Base-by-base conservation (phyloP, 2,329 filamentous ascomycete genomes). In the Colletotrichum eremochloae region DNA sequence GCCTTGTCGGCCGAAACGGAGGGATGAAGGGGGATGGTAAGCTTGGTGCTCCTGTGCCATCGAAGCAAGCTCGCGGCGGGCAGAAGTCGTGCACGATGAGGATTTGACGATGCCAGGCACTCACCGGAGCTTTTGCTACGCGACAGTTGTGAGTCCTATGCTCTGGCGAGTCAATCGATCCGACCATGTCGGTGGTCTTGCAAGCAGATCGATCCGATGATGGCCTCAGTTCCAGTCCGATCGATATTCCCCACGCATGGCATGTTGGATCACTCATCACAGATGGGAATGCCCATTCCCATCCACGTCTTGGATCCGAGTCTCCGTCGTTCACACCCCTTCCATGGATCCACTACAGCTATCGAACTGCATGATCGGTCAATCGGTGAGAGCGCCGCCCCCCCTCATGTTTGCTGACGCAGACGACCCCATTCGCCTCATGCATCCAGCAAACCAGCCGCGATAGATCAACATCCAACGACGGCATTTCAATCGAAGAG, bases 401-500 rank as follows among this genome's bases (percentile, higher is more conserved):
- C 9, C 8, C 7, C 18, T 20, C 31, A 56, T 14, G 20, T 56
- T 38, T 38, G 33, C 53, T 38, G 53, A 4, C 33, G 29, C 29
- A 52, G 14, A 52, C 2, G 48, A 6, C 42, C 14, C 50, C 50
- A 52, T 52, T 18, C 24, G 24, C 12, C 50, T 15, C 52, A 11
- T 18, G 11, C 29, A 18, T 20, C 6, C 15, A 20, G 42, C 20
- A 24, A 36, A 15, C 36, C 12, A 57, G 12, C 24, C 36, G 33
- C 68, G 63, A 71, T 63, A 62, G 63, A 71, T 71, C 53, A 42
- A 57, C 38, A 50, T 62, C 57, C 55, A 40, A 33, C 18, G 33
- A 29, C 29, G 63, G 5, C 8, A 50, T 67, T 15, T 67, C 56
- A 71, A 71, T 71, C 68, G 42, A 56, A 56, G 42, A 67, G 63